Conservation (phyloP, 129 eudicot species). For the Lonicera japonica region DNA sequence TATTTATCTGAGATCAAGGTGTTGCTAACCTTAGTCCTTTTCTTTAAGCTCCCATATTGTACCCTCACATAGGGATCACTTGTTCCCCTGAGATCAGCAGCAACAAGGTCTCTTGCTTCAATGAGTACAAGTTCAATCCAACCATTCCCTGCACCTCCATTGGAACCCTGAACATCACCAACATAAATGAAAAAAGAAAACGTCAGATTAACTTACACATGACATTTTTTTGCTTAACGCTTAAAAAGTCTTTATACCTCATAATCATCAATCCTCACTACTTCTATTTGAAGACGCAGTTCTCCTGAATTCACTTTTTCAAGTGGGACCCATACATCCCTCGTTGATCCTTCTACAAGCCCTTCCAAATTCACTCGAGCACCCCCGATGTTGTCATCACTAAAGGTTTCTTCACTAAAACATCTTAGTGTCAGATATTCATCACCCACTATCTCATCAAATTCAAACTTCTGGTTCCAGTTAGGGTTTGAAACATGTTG, state of each 20-base stretch:
- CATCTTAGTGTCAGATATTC: slow-evolving; percentile 84
- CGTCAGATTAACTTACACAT: background rate
- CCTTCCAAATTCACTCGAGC: slow-evolving; percentile 96
- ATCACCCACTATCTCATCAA: slow-evolving; percentile 77
- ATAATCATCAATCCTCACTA: slow-evolving; percentile 41
- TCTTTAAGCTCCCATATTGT: slow-evolving; percentile 82
- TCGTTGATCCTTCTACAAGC: slow-evolving; percentile 59
- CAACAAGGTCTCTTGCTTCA: slow-evolving; percentile 86
- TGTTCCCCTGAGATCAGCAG: slow-evolving; percentile 95
- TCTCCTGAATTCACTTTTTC: slow-evolving; percentile 93
- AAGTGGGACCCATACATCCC: slow-evolving; percentile 85
- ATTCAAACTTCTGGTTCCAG: slow-evolving; percentile 91
- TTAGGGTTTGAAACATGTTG: slow-evolving; percentile 48
- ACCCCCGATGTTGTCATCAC: slow-evolving; percentile 87
- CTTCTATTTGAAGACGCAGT: slow-evolving; percentile 69
- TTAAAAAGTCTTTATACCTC: slow-evolving; percentile 28
- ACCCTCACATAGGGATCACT: slow-evolving; percentile 94
- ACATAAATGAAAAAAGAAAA: background rate
- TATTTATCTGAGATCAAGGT: background rate
- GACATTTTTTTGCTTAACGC: background rate
- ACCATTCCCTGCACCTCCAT: slow-evolving; percentile 43
- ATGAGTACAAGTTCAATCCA: slow-evolving; percentile 79
- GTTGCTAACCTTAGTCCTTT: slow-evolving; percentile 65
- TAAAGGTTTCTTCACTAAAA: slow-evolving; percentile 59
- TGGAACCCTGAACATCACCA: slow-evolving; percentile 41